Percentiles rank a stretch among this genome's conserved stretches.
These are phyloP conservation scores for Saturnispora halmiae DNA, from an alignment of 805 yeast species.

Conservation along the genomic window DNA sequence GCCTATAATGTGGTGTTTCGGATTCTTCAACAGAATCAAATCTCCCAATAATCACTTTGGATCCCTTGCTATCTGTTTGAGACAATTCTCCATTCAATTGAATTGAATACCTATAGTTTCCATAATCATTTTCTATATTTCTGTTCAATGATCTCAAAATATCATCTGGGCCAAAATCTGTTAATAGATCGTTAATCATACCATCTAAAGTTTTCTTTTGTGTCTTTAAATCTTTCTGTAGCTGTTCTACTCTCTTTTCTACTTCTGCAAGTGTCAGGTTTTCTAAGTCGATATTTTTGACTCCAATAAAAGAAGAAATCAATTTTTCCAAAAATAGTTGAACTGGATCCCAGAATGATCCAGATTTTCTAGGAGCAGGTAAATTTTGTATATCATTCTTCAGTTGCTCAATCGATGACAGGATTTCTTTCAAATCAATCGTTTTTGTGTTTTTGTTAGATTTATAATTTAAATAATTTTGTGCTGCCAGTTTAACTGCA, in stretches of 20 bases:
- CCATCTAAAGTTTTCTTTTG: constrained; percentile 15
- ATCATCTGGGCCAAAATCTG: constrained; percentile 51
- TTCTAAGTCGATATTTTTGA: constrained; percentile 4
- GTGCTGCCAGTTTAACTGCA: constrained; percentile 70
- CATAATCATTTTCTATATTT: constrained; percentile 43
- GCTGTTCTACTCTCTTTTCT: constrained; percentile 13
- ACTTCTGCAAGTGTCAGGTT: constrained; percentile 2
- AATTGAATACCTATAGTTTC: constrained; percentile 62
- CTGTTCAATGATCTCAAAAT: constrained; percentile 46
- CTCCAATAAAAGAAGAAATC: constrained; percentile 20
- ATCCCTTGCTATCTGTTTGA: constrained; percentile 44
- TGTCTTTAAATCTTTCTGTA: constrained; percentile 25
- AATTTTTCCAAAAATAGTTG: constrained; percentile 6
- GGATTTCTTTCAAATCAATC: not conserved
- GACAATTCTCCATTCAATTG: constrained; percentile 47
- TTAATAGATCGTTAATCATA: constrained; percentile 11
- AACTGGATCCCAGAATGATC: not conserved
- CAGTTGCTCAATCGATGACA: not conserved
- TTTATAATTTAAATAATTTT: constrained; percentile 39
- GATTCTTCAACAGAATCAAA: constrained; percentile 16
- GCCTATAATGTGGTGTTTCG: constrained; percentile 14
- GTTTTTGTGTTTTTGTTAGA: constrained; percentile 1
- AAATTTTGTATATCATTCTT: not conserved
- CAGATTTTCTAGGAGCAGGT: not conserved
- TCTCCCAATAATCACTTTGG: constrained; percentile 43